These are phyloP conservation scores for Schizothecium vesticola DNA, from an alignment of 495 filamentous ascomycete species.

Conservation along the genomic window DNA sequence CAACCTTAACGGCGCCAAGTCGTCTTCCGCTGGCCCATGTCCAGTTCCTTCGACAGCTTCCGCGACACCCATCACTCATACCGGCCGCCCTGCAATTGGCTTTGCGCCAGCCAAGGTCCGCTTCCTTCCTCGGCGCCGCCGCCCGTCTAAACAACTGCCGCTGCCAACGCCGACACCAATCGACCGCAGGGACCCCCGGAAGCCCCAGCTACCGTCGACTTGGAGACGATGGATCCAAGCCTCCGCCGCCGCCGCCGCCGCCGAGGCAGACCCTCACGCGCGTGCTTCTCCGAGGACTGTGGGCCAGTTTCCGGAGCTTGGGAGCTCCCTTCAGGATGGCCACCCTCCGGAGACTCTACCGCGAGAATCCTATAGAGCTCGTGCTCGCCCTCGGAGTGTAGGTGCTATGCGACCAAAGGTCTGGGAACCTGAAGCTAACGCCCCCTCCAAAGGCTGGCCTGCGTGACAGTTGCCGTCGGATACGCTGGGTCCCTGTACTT, in stretches of 20 bases:
- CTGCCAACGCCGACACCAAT: constrained; percentile 17
- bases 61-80: background rate
- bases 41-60: background rate
- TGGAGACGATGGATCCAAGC: background rate
- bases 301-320: constrained; percentile 28
- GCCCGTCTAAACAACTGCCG: background rate
- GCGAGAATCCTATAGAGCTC: constrained; percentile 38
- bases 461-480: constrained; percentile 47
- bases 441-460: constrained; percentile 27
- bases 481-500: constrained; percentile 62
- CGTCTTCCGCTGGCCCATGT: background rate
- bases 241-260: constrained; percentile 3
- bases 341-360: constrained; percentile 29
- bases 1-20: background rate
- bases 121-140: background rate
- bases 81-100: constrained; percentile 1
- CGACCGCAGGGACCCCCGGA: constrained; percentile 11
- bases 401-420: background rate
- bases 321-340: constrained; percentile 30
- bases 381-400: constrained; percentile 28
- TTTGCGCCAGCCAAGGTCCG: background rate
- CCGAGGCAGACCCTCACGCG: constrained; percentile 9
- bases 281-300: constrained; percentile 28
- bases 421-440: background rate
- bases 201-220: constrained; percentile 18